Evolutionary conservation across 1,284 basidiomycete genomes (phyloP), one percentile per base, ranked within the genome.

Genomic region (Cutaneotrichosporon daszewskae): DNA sequence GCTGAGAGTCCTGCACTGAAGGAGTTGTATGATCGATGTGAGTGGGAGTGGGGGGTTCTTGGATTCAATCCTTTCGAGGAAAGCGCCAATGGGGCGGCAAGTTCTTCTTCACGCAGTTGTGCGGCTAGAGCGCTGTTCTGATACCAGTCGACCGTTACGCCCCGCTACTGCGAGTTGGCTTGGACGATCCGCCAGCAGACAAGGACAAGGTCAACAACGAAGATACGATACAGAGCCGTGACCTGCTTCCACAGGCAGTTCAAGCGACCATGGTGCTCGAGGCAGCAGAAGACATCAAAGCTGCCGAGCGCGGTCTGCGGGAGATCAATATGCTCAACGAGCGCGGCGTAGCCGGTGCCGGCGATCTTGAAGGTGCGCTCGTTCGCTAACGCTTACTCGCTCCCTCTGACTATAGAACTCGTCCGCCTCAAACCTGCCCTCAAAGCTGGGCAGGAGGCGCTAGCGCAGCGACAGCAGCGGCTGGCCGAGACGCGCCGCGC

Each of bases 191-290:
- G 18, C 16, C 37, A 5, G 34, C 20, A 5, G 37, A 45, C 2
- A 24, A 23, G 7, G 35, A 24, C 19, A 14, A 17, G 9, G 20
- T 12, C 3, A 22, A 23, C 10, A 26, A 19, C 24, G 37, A 27
- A 0, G 37, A 19, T 18, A 28, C 4, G 2, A 14, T 8, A 8
- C 26, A 27, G 25, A 8, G 17, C 12, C 33, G 33, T 22, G 12
- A 11, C 36, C 36, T 61, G 0, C 39, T 69, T 22, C 50, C 60
- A 5, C 51, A 58, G 13, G 22, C 29, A 9, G 54, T 53, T 24
- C 64, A 65, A 39, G 33, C 57, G 8, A 47, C 60, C 4, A 60
- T 69, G 50, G 45, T 69, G 9, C 45, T 67, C 13, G 64, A 62
- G 37, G 59, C 64, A 5, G 49, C 47, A 5, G 50, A 23, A n/a